Conservation (phyloP, 116 monocot genomes). For the Zostera marina region DNA sequence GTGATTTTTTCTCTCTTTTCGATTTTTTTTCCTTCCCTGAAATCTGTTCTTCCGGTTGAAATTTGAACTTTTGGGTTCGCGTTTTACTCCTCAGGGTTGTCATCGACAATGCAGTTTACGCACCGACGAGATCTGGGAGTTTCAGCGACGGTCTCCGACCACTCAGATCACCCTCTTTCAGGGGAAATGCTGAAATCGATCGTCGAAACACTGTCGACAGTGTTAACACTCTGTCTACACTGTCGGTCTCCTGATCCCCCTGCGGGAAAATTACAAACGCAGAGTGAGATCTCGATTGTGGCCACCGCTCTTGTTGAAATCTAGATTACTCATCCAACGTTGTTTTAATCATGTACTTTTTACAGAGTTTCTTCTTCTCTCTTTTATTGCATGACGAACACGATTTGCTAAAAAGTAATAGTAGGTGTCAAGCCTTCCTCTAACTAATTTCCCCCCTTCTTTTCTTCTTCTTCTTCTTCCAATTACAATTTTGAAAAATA, state of each 20-base stretch:
- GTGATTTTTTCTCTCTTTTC: slow-evolving; percentile 10
- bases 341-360: neutral
- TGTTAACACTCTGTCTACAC: slow-evolving; percentile 26
- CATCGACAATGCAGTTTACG: slow-evolving; percentile 65
- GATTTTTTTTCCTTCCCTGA: neutral
- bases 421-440: no score
- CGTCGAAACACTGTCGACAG: slow-evolving; percentile 16
- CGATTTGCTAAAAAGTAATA: no score
- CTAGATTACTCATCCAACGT: slow-evolving; percentile 10
- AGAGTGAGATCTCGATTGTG: slow-evolving; percentile 47
- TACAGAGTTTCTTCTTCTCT: neutral
- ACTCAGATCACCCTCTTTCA: slow-evolving; percentile 18
- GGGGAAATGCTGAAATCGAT: slow-evolving; percentile 34
- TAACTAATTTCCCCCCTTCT: no score
- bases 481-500: no score
- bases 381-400: no score
- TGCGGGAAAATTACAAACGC: slow-evolving; percentile 57
- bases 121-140: no score
- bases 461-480: no score
- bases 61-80: neutral
- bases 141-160: no score
- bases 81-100: slow-evolving; percentile 40
- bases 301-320: slow-evolving; percentile 23
- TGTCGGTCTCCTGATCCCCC: slow-evolving; percentile 29
- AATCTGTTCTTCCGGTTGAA: slow-evolving; percentile 1